Conservation (phyloP, 257 asterid species). For the Gentiana straminea region DNA sequence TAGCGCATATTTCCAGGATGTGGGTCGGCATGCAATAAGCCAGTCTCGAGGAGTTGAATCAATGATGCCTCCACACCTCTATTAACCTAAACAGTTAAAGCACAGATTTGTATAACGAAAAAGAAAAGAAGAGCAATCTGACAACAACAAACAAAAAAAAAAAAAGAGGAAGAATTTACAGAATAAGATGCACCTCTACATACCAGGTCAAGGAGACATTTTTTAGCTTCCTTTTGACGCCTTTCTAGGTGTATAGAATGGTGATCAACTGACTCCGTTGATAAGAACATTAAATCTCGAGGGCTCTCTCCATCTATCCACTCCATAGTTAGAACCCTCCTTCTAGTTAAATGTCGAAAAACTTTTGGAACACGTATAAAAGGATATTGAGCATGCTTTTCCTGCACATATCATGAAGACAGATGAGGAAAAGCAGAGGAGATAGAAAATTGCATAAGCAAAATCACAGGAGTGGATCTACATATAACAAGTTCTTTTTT, state of each 20-base stretch:
- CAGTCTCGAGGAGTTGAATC: slow-evolving; percentile 94
- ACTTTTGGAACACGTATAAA: slow-evolving; percentile 70
- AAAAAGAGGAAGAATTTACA: too few relatives aligned
- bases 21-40: slow-evolving; percentile 92
- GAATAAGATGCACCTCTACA: slow-evolving; percentile 7
- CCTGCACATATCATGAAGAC: slow-evolving; percentile 38
- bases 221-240: slow-evolving; percentile 27
- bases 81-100: slow-evolving; percentile 45
- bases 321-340: slow-evolving; percentile 87
- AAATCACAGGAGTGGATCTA: too few relatives aligned
- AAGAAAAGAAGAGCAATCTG: slow-evolving; percentile 1
- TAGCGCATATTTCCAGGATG: slow-evolving; percentile 94
- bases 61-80: slow-evolving; percentile 93
- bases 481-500: too few relatives aligned
- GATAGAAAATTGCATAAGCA: too few relatives aligned
- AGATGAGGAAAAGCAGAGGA: background rate
- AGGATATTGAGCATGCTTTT: slow-evolving; percentile 57
- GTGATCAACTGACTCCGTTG: slow-evolving; percentile 35
- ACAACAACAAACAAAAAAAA: too few relatives aligned
- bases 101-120: background rate
- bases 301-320: slow-evolving; percentile 98
- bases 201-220: slow-evolving; percentile 34
- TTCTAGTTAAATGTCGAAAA: slow-evolving; percentile 51
- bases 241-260: slow-evolving; percentile 11
- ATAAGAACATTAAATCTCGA: slow-evolving; percentile 40